These are phyloP conservation scores for Quercus mongolica DNA, from an alignment of 306 rosid genomes.

Conservation along the genomic window DNA sequence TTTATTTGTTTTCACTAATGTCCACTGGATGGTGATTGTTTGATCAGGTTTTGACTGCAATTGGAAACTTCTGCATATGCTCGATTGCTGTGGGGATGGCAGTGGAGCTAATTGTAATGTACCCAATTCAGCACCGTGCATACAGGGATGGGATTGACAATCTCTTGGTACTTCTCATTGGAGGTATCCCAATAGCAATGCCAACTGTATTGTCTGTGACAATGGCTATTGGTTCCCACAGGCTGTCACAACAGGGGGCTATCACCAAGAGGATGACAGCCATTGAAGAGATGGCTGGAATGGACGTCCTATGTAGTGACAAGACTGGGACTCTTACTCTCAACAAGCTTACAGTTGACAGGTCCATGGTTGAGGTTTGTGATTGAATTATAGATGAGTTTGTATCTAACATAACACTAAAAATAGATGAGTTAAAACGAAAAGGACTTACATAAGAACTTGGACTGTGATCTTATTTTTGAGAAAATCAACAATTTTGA, in stretches of 20 bases:
- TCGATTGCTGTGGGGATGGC: conserved; percentile 72
- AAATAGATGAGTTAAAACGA: neutral
- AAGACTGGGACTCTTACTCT: conserved; percentile 90
- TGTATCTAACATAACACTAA: neutral
- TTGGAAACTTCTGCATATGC: conserved; percentile 95
- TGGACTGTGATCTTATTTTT: neutral
- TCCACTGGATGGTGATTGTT: conserved; percentile 15
- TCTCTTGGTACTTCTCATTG: conserved; percentile 87
- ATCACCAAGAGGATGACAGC: conserved; percentile 98
- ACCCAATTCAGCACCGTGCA: conserved; percentile 66
- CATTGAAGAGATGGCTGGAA: conserved; percentile 94
- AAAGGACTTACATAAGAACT: neutral
- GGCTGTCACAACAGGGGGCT: conserved; percentile 81
- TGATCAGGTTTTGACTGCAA: conserved; percentile 75
- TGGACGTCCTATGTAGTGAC: conserved; percentile 93
- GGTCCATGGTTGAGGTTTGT: conserved; percentile 65
- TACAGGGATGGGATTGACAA: conserved; percentile 84
- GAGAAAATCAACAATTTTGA: neutral
- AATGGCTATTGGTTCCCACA: conserved; percentile 97
- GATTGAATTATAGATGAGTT: neutral
- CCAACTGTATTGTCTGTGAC: conserved; percentile 91
- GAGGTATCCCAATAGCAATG: conserved; percentile 96
- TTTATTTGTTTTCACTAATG: conserved; percentile 1
- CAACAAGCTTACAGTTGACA: conserved; percentile 86
- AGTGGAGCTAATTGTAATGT: conserved; percentile 76